Evolutionary conservation across 192 early-diverging fungal genomes (phyloP).

Genomic region (Coemansia sp.): DNA sequence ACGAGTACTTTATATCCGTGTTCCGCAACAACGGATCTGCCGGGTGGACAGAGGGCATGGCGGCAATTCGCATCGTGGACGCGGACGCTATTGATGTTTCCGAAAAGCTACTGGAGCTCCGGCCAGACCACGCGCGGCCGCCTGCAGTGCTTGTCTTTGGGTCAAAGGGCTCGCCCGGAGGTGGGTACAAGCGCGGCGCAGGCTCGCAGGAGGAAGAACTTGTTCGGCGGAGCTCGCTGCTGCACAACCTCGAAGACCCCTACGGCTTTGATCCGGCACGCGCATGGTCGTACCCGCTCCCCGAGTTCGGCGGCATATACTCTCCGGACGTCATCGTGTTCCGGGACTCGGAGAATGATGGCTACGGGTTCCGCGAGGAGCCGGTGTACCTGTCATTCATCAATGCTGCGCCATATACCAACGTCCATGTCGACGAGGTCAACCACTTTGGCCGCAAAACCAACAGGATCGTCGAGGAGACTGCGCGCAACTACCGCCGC

Average conservation of each 20-base stretch:
- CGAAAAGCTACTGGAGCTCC: constrained; percentile 40
- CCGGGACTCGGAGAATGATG: constrained; percentile 50
- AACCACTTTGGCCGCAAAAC: constrained; percentile 49
- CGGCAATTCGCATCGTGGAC: constrained; percentile 43
- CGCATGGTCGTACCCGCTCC: constrained; percentile 51
- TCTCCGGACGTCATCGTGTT: constrained; percentile 51
- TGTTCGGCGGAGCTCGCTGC: constrained; percentile 47
- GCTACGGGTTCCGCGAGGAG: constrained; percentile 53
- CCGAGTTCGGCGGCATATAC: constrained; percentile 56
- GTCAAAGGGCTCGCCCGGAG: constrained; percentile 50
- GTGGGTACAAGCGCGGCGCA: constrained; percentile 52
- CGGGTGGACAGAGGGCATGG: constrained; percentile 51
- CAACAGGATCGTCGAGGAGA: constrained; percentile 47
- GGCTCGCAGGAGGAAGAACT: constrained; percentile 54
- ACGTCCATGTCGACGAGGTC: constrained; percentile 49
- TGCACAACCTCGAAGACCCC: constrained; percentile 54
- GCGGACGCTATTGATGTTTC: constrained; percentile 44
- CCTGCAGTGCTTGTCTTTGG: constrained; percentile 50
- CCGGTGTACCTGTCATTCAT: constrained; percentile 46
- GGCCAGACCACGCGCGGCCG: constrained; percentile 42
- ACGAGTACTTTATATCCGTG: constrained; percentile 48
- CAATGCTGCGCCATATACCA: constrained; percentile 49
- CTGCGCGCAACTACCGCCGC: constrained; percentile 45
- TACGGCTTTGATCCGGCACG: constrained; percentile 46
- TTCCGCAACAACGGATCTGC: constrained; percentile 55